phyloP scores from a whole-genome alignment of 257 asterid genomes.

The Penstemon barbatus region DNA sequence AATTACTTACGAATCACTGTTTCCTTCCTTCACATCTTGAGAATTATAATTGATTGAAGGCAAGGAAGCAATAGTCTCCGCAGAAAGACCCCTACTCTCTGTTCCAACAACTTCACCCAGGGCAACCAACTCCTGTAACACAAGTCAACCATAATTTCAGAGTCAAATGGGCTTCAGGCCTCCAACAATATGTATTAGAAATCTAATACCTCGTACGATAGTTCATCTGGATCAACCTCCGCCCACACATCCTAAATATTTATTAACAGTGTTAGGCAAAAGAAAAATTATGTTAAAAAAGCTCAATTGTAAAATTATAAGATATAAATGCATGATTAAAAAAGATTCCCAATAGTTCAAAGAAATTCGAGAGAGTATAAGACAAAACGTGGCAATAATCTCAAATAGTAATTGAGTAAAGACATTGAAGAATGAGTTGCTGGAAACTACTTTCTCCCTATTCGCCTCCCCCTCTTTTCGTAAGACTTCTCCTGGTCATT shows the following conservation, averaged over 20 bases:
- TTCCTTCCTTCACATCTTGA: slow-evolving; percentile 53
- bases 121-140: slow-evolving; percentile 82
- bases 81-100: slow-evolving; percentile 93
- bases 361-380: slow-evolving; percentile 4
- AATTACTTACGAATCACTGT: slow-evolving; percentile 73
- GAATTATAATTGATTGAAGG: slow-evolving; percentile 69
- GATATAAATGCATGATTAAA: slow-evolving; percentile 3
- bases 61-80: slow-evolving; percentile 75
- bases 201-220: slow-evolving; percentile 75
- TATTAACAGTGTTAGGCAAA: slow-evolving; percentile 26
- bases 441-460: too few relatives aligned
- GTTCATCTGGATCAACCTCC: slow-evolving; percentile 92
- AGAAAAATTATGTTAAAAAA: slow-evolving; percentile 8
- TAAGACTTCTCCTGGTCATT: too few relatives aligned
- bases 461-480: too few relatives aligned
- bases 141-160: slow-evolving; percentile 21
- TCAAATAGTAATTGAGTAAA: too few relatives aligned
- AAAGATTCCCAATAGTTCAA: neutral
- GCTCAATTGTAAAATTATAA: neutral
- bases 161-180: neutral
- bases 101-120: slow-evolving; percentile 96
- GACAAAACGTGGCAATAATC: neutral
- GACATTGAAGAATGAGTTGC: too few relatives aligned
- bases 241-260: slow-evolving; percentile 79
- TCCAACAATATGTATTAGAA: neutral